phyloP scores from a whole-genome alignment of 176 grass and related monocot genomes.

The Lolium perenne region DNA sequence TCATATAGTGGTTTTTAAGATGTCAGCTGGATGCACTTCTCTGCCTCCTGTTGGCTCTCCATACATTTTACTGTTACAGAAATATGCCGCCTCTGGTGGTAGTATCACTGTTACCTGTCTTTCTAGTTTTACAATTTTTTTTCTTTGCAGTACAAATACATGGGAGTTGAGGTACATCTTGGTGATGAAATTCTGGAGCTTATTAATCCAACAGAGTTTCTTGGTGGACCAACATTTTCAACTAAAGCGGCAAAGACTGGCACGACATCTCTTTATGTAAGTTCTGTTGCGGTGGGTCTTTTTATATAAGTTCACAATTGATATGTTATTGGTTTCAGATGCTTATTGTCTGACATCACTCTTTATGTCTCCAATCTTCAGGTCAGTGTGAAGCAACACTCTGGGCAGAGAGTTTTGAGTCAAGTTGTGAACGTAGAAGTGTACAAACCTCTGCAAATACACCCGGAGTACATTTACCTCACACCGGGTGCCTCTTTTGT shows the following conservation, averaged over 20 bases:
- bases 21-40: conserved; percentile 5
- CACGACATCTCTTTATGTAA: conserved; percentile 91
- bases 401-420: conserved; percentile 80
- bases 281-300: conserved; percentile 46
- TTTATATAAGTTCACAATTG: conserved; percentile 83
- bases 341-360: conserved; percentile 27
- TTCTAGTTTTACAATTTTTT: conserved; percentile 37
- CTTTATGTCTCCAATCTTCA: conserved; percentile 55
- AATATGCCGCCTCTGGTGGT: background rate
- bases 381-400: conserved; percentile 77
- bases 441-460: conserved; percentile 76
- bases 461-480: conserved; percentile 93
- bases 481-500: conserved; percentile 88
- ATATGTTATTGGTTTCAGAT: conserved; percentile 30
- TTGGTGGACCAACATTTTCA: conserved; percentile 67
- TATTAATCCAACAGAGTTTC: conserved; percentile 41
- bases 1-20: conserved; percentile 9
- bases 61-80: conserved; percentile 7
- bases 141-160: conserved; percentile 85
- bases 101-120: conserved; percentile 8
- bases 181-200: conserved; percentile 78
- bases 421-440: conserved; percentile 93
- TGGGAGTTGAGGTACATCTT: conserved; percentile 80
- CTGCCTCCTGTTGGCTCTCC: background rate
- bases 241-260: conserved; percentile 76